A percentile compares a stretch with the other conserved stretches of the same genome.
These are phyloP conservation scores for Xylariaceae sp. DNA, from an alignment of 2,329 filamentous ascomycete genomes.

Conservation along the genomic window DNA sequence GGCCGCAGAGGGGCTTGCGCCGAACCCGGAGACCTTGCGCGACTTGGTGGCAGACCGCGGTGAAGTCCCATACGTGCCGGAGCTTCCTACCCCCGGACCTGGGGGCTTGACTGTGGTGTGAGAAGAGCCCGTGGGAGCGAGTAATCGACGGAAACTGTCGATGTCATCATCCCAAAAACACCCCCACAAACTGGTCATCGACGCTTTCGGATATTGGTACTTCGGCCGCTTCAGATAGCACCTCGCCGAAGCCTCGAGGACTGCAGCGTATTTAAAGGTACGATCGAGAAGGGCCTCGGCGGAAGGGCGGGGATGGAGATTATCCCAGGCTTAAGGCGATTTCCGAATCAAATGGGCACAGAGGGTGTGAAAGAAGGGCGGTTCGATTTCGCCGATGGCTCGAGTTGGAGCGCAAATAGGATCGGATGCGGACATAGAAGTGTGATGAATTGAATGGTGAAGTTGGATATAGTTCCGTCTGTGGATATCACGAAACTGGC, in stretches of 20 bases:
- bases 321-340: conserved; percentile 12
- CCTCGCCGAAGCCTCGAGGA: conserved; percentile 85
- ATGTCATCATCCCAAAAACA: conserved; percentile 97
- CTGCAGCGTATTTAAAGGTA: conserved; percentile 92
- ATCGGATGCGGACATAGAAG: conserved; percentile 15
- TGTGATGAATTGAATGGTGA: neutral
- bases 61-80: conserved; percentile 44
- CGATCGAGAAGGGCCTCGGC: conserved; percentile 38
- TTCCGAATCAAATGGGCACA: neutral
- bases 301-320: conserved; percentile 10
- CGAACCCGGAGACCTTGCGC: conserved; percentile 51
- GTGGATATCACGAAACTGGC: neutral
- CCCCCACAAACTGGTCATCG: conserved; percentile 66
- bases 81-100: conserved; percentile 37
- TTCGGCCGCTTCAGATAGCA: conserved; percentile 48
- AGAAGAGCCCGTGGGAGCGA: conserved; percentile 64
- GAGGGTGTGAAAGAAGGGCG: neutral
- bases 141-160: conserved; percentile 84
- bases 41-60: conserved; percentile 47
- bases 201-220: conserved; percentile 54
- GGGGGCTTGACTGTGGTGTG: conserved; percentile 54
- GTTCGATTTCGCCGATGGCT: conserved; percentile 1
- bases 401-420: neutral
- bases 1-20: conserved; percentile 39
- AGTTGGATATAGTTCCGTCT: neutral